These are phyloP conservation scores for Penicillium sp. DNA, from an alignment of 2,329 filamentous ascomycete species.

Conservation along the genomic window DNA sequence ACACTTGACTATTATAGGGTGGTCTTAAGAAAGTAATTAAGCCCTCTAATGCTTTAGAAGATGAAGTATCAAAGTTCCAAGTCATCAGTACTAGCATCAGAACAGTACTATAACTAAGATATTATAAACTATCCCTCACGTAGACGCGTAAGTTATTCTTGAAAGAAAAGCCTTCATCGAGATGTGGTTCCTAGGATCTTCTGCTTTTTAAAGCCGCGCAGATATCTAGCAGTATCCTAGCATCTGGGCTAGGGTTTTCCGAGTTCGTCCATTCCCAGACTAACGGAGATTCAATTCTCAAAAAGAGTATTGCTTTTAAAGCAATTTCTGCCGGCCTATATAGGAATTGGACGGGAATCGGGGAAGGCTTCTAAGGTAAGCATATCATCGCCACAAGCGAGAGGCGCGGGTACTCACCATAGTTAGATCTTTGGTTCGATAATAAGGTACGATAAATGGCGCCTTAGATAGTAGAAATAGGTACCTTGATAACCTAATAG, in stretches of 20 bases:
- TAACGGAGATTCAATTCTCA: background rate
- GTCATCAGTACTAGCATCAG: background rate
- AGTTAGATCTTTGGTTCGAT: background rate
- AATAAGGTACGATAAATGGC: background rate
- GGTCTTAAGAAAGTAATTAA: background rate
- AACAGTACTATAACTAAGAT: slow-evolving; percentile 1
- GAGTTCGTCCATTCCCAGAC: background rate
- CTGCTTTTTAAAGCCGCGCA: background rate
- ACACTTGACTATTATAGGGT: background rate
- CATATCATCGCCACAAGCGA: background rate
- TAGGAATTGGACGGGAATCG: background rate
- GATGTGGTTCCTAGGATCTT: background rate
- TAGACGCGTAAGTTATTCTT: background rate
- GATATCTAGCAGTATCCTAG: background rate
- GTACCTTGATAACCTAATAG: background rate
- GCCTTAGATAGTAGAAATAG: background rate
- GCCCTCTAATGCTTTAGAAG: background rate
- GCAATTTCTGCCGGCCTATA: background rate
- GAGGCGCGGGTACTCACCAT: background rate
- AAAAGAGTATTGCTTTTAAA: background rate
- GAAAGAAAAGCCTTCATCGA: background rate
- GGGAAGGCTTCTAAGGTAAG: background rate
- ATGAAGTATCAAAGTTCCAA: slow-evolving; percentile 2
- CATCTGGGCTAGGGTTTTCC: background rate
- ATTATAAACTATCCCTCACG: background rate